Conservation (phyloP, 2,329 filamentous ascomycete species). For the Domatiomyces catenatus region DNA sequence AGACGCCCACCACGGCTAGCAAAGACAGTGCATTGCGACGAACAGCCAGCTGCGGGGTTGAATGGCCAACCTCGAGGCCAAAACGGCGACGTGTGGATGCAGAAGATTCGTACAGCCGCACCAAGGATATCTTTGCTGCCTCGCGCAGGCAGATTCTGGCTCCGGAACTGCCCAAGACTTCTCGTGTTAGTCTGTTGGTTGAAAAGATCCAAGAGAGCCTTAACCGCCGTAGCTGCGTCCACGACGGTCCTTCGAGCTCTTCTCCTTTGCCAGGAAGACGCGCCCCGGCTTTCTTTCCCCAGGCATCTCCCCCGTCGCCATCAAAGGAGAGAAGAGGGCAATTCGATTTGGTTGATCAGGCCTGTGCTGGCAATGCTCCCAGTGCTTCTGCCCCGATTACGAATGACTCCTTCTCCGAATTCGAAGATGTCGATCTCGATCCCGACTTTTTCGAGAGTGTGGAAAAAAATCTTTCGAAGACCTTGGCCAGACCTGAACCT, state of each 20-base stretch:
- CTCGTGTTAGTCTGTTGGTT: slow-evolving; percentile 42
- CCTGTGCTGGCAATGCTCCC: neutral
- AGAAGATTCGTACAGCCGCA: slow-evolving; percentile 27
- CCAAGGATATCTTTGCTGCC: slow-evolving; percentile 31
- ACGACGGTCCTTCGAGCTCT: slow-evolving; percentile 27
- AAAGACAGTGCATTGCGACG: slow-evolving; percentile 41
- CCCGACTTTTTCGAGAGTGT: slow-evolving; percentile 29
- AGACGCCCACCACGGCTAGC: slow-evolving; percentile 38
- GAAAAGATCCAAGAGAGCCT: slow-evolving; percentile 47
- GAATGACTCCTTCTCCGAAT: slow-evolving; percentile 20
- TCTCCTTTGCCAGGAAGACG: slow-evolving; percentile 26
- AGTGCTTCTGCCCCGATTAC: neutral
- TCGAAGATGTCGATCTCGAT: slow-evolving; percentile 33
- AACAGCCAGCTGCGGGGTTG: slow-evolving; percentile 52
- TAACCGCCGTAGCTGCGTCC: slow-evolving; percentile 20
- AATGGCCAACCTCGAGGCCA: slow-evolving; percentile 46
- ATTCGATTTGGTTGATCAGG: neutral
- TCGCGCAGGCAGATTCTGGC: slow-evolving; percentile 27
- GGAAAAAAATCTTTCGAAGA: slow-evolving; percentile 15
- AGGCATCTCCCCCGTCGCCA: slow-evolving; percentile 5
- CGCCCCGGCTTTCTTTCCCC: slow-evolving; percentile 4
- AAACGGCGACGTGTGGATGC: slow-evolving; percentile 50
- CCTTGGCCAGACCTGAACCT: neutral
- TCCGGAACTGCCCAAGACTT: slow-evolving; percentile 26
- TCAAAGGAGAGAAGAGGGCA: neutral